phyloP scores from a whole-genome alignment of 208 protist genomes.

The Leishmania martiniquensis region DNA sequence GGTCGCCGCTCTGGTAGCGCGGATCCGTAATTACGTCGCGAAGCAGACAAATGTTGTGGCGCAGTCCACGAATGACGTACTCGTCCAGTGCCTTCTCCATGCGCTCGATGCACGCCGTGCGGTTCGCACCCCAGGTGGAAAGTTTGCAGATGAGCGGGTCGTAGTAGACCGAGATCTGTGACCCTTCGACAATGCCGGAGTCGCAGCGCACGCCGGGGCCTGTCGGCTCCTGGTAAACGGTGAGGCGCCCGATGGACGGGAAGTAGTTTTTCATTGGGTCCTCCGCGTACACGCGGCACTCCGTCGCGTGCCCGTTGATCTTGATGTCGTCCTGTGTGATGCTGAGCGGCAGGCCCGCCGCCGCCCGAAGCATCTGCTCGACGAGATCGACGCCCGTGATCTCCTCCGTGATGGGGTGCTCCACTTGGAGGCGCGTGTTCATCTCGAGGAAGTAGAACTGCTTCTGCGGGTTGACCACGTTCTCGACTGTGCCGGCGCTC shows the following conservation, averaged over 20 bases:
- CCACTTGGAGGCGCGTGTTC: slow-evolving; percentile 98
- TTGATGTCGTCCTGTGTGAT: slow-evolving; percentile 81
- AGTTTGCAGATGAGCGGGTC: slow-evolving; percentile 99
- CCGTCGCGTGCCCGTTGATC: slow-evolving; percentile 88
- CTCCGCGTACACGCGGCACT: slow-evolving; percentile 97
- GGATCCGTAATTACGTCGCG: slow-evolving; percentile 56
- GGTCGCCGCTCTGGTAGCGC: slow-evolving; percentile 59
- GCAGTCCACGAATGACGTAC: slow-evolving; percentile 92
- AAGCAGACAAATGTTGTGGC: slow-evolving; percentile 90
- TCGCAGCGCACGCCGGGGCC: slow-evolving; percentile 75
- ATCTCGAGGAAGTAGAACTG: slow-evolving; percentile 99
- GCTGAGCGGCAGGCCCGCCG: slow-evolving; percentile 67
- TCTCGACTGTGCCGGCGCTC: slow-evolving; percentile 98
- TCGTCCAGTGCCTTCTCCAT: slow-evolving; percentile 76
- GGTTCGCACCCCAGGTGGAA: slow-evolving; percentile 87
- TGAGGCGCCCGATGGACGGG: slow-evolving; percentile 59
- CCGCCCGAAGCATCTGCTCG: slow-evolving; percentile 92
- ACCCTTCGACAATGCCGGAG: slow-evolving; percentile 81
- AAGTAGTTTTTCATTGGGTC: slow-evolving; percentile 92
- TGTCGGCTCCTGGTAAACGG: slow-evolving; percentile 30
- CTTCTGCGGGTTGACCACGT: slow-evolving; percentile 94
- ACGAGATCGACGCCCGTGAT: slow-evolving; percentile 95
- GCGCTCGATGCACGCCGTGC: slow-evolving; percentile 67
- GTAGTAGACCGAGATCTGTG: slow-evolving; percentile 94
- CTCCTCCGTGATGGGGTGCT: slow-evolving; percentile 97